phyloP scores from a whole-genome alignment of 2,329 filamentous ascomycete species.

The Nemania abortiva region DNA sequence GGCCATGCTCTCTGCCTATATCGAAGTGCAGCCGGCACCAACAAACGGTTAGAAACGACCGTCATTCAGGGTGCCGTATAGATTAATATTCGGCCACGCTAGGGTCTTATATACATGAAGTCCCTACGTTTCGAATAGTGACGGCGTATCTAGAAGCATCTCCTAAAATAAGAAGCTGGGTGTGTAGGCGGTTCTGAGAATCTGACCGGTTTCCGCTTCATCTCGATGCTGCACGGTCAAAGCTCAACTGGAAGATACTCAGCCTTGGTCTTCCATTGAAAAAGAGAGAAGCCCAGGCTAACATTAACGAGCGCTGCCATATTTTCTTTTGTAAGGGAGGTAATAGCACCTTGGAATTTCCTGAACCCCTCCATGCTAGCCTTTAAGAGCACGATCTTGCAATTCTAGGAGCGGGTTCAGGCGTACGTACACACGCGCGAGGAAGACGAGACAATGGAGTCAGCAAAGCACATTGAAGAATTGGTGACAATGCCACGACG shows the following conservation, averaged over 20 bases:
- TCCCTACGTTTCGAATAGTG: conserved; percentile 20
- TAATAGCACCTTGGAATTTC: conserved; percentile 2
- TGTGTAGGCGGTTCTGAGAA: conserved; percentile 23
- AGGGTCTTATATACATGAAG: conserved; percentile 19
- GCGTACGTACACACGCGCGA: background rate
- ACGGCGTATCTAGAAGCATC: conserved; percentile 3
- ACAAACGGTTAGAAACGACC: conserved; percentile 21
- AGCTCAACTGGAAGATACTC: conserved; percentile 18
- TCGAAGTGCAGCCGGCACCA: conserved; percentile 44
- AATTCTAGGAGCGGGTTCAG: background rate
- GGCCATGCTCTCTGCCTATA: too few relatives aligned
- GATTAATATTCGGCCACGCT: conserved; percentile 21
- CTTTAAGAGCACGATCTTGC: background rate
- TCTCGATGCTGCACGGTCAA: conserved; percentile 13
- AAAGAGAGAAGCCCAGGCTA: conserved; percentile 21
- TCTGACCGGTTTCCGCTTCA: conserved; percentile 21
- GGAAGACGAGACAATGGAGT: background rate
- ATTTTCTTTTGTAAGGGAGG: conserved; percentile 20
- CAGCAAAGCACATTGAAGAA: background rate
- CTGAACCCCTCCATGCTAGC: background rate
- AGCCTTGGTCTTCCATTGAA: conserved; percentile 15
- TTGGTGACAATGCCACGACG: background rate
- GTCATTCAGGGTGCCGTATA: conserved; percentile 7
- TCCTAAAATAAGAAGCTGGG: conserved; percentile 25
- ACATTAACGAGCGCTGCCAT: conserved; percentile 18